Conservation (phyloP, 2,329 filamentous ascomycete species). For the Xylaria sp. region DNA sequence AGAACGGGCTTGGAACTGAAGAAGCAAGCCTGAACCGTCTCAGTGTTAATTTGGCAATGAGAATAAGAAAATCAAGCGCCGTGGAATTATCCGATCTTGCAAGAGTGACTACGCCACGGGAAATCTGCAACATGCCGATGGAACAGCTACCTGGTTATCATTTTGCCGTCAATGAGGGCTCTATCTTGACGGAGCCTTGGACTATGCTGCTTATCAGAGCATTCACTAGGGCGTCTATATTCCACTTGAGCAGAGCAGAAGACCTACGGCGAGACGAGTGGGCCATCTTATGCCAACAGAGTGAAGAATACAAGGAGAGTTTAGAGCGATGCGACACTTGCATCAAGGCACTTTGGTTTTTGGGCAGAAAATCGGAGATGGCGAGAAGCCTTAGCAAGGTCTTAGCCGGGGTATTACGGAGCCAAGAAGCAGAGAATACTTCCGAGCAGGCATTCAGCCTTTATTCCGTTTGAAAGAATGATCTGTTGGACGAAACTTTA, state of each 20-base stretch:
- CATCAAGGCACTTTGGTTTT: conserved; percentile 62
- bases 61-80: conserved; percentile 57
- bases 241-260: conserved; percentile 52
- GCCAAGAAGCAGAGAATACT: not conserved
- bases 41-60: conserved; percentile 49
- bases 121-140: conserved; percentile 34
- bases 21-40: conserved; percentile 44
- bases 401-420: not conserved
- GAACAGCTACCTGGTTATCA: conserved; percentile 57
- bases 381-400: conserved; percentile 25
- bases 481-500: not conserved
- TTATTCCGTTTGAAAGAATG: not conserved
- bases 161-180: conserved; percentile 62
- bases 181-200: conserved; percentile 70
- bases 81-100: conserved; percentile 60
- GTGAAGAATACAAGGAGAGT: conserved; percentile 39
- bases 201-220: conserved; percentile 59
- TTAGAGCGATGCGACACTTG: conserved; percentile 58
- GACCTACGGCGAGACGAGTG: conserved; percentile 42
- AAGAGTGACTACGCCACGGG: conserved; percentile 54
- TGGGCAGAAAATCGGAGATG: conserved; percentile 66
- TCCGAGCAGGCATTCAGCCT: not conserved
- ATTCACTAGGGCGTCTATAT: conserved; percentile 59
- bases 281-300: conserved; percentile 35
- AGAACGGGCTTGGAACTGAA: conserved; percentile 15